Conservation (phyloP, 768 basidiomycete species). For the Mycena alexandri region DNA sequence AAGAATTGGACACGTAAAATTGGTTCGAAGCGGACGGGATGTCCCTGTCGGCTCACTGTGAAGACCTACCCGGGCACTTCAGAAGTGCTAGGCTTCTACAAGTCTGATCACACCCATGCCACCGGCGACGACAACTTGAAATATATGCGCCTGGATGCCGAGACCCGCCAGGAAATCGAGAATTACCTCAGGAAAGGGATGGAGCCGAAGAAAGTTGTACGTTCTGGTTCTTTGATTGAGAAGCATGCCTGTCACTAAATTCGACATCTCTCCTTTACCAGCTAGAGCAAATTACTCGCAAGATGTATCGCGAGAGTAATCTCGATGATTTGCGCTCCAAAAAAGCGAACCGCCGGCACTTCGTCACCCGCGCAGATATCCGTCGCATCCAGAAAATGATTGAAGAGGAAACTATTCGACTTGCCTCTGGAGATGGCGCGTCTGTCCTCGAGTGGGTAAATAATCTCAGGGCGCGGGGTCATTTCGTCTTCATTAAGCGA, state of each 20-base stretch:
- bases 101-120: not conserved
- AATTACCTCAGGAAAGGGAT: not conserved
- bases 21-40: not conserved
- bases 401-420: slow-evolving; percentile 2
- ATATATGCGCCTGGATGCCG: not conserved
- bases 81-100: not conserved
- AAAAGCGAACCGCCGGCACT: not conserved
- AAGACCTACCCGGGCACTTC: not conserved
- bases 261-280: not conserved
- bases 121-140: not conserved
- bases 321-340: not conserved
- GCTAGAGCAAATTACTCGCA: not conserved
- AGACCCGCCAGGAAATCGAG: not conserved
- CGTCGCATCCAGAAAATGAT: slow-evolving; percentile 5
- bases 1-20: not conserved
- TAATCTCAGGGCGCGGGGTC: slow-evolving; percentile 5
- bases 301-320: slow-evolving; percentile 1
- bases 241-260: not conserved
- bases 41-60: not conserved
- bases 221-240: not conserved
- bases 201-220: not conserved
- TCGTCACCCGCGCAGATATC: slow-evolving; percentile 2
- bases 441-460: slow-evolving; percentile 22
- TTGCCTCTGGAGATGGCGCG: not conserved
- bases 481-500: slow-evolving; percentile 20